Conservation (phyloP, 345 rosid species). For the Linum lewisii region DNA sequence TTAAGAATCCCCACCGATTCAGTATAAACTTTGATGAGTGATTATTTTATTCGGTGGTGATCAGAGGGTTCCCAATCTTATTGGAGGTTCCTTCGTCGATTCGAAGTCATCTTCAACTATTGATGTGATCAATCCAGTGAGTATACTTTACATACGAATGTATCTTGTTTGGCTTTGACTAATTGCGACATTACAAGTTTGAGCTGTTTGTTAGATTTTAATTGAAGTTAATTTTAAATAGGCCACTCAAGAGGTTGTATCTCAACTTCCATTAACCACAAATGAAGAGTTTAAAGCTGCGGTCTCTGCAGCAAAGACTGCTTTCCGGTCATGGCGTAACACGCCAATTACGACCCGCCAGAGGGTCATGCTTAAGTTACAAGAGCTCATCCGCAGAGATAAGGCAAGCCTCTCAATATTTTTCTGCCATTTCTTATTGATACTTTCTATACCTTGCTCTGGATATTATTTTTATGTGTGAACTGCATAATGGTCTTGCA, state of each 20-base stretch:
- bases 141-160: slow-evolving; percentile 8
- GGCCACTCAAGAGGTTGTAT: slow-evolving; percentile 96
- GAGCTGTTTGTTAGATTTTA: slow-evolving; percentile 5
- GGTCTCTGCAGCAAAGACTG: slow-evolving; percentile 77
- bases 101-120: slow-evolving; percentile 51
- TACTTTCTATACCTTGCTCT: not conserved
- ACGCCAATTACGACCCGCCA: slow-evolving; percentile 84
- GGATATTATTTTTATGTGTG: slow-evolving; percentile 1
- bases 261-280: slow-evolving; percentile 76
- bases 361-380: slow-evolving; percentile 84
- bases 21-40: not conserved
- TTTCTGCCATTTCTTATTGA: slow-evolving; percentile 4
- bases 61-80: slow-evolving; percentile 86
- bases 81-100: slow-evolving; percentile 70
- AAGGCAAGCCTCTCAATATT: slow-evolving; percentile 33
- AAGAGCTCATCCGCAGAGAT: slow-evolving; percentile 85
- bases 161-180: not conserved
- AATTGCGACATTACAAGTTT: not conserved
- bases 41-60: slow-evolving; percentile 2
- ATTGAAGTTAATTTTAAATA: slow-evolving; percentile 15
- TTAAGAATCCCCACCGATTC: slow-evolving; percentile 1
- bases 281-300: slow-evolving; percentile 86
- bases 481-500: slow-evolving; percentile 15
- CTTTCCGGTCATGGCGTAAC: slow-evolving; percentile 79
- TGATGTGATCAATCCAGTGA: slow-evolving; percentile 87